Conservation (phyloP, 768 basidiomycete genomes). For the Termitomyces titanicus region DNA sequence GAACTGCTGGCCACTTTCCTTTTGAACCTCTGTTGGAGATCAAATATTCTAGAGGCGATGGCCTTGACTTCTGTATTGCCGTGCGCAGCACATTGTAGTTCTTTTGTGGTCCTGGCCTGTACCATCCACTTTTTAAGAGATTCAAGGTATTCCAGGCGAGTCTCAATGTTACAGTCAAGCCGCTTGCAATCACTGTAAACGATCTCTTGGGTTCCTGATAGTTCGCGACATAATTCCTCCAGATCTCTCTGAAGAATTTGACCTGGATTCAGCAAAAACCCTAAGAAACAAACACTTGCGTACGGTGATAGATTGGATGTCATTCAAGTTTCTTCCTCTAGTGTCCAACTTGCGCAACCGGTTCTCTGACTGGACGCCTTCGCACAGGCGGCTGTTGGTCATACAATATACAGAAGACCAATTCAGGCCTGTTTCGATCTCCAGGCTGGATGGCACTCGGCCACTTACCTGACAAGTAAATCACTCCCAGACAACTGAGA, state of each 20-base stretch:
- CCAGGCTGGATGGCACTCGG: not conserved
- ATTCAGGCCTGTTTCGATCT: not conserved
- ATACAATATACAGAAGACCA: not conserved
- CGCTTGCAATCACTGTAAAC: not conserved
- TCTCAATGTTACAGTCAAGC: not conserved
- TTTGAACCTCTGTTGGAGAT: not conserved
- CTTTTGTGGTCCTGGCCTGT: not conserved
- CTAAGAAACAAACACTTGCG: not conserved
- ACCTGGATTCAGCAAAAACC: not conserved
- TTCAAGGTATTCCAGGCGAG: not conserved
- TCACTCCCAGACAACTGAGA: not conserved
- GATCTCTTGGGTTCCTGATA: not conserved
- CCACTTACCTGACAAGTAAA: constrained; percentile 1
- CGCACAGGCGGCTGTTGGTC: not conserved
- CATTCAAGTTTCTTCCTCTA: not conserved
- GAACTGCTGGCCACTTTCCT: not conserved
- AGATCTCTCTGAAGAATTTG: not conserved
- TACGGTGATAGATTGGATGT: not conserved
- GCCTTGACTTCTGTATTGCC: not conserved
- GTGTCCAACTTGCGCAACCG: not conserved
- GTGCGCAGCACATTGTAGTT: not conserved
- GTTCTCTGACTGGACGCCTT: constrained; percentile 6
- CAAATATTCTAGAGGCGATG: not conserved
- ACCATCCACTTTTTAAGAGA: not conserved
- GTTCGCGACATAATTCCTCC: not conserved